Percentiles rank a stretch among this genome's conserved stretches.
phyloP scores from a whole-genome alignment of 1,284 basidiomycete species.

The Sporisorium scitamineum region DNA sequence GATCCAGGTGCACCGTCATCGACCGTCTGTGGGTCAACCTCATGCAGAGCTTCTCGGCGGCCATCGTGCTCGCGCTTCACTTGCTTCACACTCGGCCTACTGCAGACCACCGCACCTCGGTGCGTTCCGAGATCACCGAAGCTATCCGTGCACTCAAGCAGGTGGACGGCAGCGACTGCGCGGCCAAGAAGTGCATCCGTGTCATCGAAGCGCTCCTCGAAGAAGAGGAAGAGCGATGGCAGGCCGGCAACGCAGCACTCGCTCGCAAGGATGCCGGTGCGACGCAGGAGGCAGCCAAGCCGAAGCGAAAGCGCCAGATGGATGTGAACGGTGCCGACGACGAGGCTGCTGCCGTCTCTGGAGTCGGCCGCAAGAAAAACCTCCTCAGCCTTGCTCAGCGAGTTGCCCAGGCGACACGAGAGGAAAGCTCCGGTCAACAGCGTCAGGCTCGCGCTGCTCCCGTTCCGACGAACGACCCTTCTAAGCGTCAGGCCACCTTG shows the following conservation, averaged over 20 bases:
- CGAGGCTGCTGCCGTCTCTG: constrained; percentile 11
- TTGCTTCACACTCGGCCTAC: constrained; percentile 57
- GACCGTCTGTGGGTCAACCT: constrained; percentile 63
- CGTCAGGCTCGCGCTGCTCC: constrained; percentile 9
- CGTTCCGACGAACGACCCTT: constrained; percentile 17
- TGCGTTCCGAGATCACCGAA: constrained; percentile 63
- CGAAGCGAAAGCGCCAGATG: constrained; percentile 46
- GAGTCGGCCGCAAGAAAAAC: constrained; percentile 48
- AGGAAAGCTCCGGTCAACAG: constrained; percentile 25
- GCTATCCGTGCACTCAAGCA: constrained; percentile 61
- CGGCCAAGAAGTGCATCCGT: constrained; percentile 58
- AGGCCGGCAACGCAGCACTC: constrained; percentile 42
- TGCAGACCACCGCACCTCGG: constrained; percentile 44
- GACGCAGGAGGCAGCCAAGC: constrained; percentile 30
- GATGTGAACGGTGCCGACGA: constrained; percentile 36
- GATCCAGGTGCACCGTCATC: constrained; percentile 57
- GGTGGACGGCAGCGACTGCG: constrained; percentile 46
- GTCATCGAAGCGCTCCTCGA: constrained; percentile 64
- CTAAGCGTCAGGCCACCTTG: constrained; percentile 41
- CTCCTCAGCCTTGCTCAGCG: constrained; percentile 58
- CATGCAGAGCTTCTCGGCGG: constrained; percentile 61
- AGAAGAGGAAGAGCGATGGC: constrained; percentile 65
- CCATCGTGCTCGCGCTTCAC: constrained; percentile 64
- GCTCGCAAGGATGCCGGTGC: constrained; percentile 22
- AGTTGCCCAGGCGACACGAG: constrained; percentile 54